Evolutionary conservation across 768 basidiomycete species (phyloP), one percentile per base, ranked within the genome.

Genomic region (Rhodotorula babjevae): DNA sequence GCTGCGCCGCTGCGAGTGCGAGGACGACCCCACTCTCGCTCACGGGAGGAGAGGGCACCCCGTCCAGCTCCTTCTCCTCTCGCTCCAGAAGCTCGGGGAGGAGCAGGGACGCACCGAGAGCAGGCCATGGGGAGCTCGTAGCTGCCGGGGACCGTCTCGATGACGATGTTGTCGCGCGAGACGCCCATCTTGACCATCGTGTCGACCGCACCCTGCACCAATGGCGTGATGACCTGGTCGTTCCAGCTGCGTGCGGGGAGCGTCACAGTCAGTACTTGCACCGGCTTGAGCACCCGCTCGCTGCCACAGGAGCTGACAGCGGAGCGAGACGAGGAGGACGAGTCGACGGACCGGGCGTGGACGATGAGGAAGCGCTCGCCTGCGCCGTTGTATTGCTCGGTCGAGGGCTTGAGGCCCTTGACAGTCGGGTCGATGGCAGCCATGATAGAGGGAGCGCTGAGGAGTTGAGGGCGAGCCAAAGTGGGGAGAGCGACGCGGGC

Each of bases 71-170:
- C 36, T 36, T 36, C 36, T 9, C 36, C 4, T 5, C 36, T 36
- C n/a, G n/a, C n/a, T n/a, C n/a, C n/a, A n/a, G n/a, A n/a, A n/a
- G 42, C 14, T 49, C 47, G 18, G 18, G 18, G 10, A 23, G 5
- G 47, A n/a, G 47, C 46, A 15, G 1, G 2, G 42, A 78, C 87
- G 79, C 81, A 96, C 95, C 87, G 88, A 77, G 89, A 87, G 79
- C 88, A 90, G 23, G 93, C 84, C 84, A 87, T 79, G 7, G 96
- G 96, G 29, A 99, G 85, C 84, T 99, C 96, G 81, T 88, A 99
- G 82, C 90, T 92, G 16, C 96, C 96, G 0, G 95, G 93, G 2
- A 99, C 93, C 49, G 88, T 89, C 83, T 94, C 89, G 57, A 94
- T 83, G 63, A 93, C 85, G 78, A 99, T 97, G 78, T 97, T 94